Conservation (phyloP, 352 stramenopile genomes). For the Salisapilia sapeloensis region DNA sequence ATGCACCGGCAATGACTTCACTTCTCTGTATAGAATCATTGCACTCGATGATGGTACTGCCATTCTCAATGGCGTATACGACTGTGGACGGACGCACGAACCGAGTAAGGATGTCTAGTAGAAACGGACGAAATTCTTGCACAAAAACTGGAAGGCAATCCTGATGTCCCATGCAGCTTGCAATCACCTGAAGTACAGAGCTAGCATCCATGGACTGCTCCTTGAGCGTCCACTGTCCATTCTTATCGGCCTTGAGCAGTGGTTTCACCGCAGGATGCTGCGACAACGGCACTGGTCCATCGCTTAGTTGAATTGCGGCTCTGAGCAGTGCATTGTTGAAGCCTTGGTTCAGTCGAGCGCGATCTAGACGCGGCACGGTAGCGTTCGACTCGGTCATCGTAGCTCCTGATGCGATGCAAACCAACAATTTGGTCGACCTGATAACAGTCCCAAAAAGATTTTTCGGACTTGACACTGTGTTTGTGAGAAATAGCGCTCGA, state of each 20-base stretch:
- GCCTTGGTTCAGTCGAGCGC: constrained; percentile 1
- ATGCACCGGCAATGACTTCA: constrained; percentile 28
- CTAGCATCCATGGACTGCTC: constrained; percentile 1
- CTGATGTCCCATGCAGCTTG: constrained; percentile 26
- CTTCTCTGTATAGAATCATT: constrained; percentile 25
- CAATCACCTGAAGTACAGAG: constrained; percentile 23
- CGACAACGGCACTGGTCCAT: neutral
- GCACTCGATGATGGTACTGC: constrained; percentile 8
- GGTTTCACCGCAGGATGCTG: neutral
- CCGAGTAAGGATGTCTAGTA: constrained; percentile 47
- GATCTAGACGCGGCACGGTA: too few relatives aligned
- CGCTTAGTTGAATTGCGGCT: neutral
- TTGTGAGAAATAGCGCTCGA: constrained; percentile 9
- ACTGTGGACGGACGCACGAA: constrained; percentile 27
- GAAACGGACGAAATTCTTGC: constrained; percentile 46
- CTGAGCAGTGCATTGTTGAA: neutral
- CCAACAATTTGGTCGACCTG: neutral
- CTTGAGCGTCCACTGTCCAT: neutral
- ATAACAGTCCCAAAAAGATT: constrained; percentile 3
- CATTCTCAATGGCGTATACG: constrained; percentile 16
- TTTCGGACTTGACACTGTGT: constrained; percentile 3
- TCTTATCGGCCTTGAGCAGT: neutral
- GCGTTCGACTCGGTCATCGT: too few relatives aligned
- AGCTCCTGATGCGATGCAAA: too few relatives aligned
- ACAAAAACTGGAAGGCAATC: constrained; percentile 26